Base-by-base conservation (phyloP, 2,329 filamentous ascomycete species). In the Fusarium pseudocircinatum region DNA sequence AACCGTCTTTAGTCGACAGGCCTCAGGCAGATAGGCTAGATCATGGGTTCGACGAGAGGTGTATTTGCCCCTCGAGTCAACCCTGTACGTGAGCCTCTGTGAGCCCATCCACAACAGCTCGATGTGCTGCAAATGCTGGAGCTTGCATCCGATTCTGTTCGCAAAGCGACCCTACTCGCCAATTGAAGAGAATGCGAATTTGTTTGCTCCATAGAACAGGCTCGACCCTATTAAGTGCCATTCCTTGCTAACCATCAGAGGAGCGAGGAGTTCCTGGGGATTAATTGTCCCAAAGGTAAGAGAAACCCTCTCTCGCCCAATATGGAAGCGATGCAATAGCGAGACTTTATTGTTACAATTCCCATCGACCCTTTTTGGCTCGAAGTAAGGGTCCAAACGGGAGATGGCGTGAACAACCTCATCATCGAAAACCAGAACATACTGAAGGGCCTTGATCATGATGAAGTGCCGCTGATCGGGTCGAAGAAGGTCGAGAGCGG, bases 141-240 rank as follows among this genome's bases (percentile, higher is more conserved):
- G 65, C 0, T 84, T 81, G 7, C 79, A 73, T 2, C 82, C 80
- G 28, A 87, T 87, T 1, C 85, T 83, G 3, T 72, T 74, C 60
- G 81, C 82, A 71, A 88, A 88, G 47, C 85, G 82, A 59, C 83
- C 83, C 74, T 85, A 83, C 75, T 88, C 86, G 50, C 87, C 86
- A 0, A 88, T 77, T n/a, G 84, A 86, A n/a, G 85, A 87, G 72
- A 88, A 88, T 1, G 83, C 84, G 67, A 88, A 88, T 0, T 79
- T 85, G 70, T 88, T 88, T 4, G 78, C 67, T 13, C 85, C 85
- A 61, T 88, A 88, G 67, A 88, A 88, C 6, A 84, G 69, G 64
- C 84, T 83, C 5, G 78, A 73, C 0, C 83, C 85, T 3, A 85
- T 72, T 34, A 81, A 84, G 54, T 80, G 75, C 81, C 84, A 86